A percentile compares a stretch with the other conserved stretches of the same genome.
These are phyloP conservation scores for Pseudozyma hubeiensis DNA, from an alignment of 1,284 basidiomycete species.

Conservation along the genomic window DNA sequence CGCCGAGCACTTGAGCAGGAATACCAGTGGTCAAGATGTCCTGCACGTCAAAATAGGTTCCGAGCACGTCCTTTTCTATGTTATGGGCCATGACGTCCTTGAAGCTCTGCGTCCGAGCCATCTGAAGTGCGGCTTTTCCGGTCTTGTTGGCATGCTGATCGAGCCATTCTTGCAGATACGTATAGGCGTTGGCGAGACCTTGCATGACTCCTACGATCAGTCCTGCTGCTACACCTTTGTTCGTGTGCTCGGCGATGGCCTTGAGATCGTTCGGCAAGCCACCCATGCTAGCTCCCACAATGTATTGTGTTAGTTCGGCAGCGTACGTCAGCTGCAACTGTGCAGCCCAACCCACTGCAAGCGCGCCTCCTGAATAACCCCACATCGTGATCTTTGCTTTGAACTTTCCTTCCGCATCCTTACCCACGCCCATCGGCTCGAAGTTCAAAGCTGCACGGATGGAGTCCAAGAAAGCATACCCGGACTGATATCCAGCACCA, in stretches of 20 bases:
- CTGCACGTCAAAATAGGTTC: constrained; percentile 42
- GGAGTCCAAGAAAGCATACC: constrained; percentile 57
- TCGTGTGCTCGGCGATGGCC: constrained; percentile 37
- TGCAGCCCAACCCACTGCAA: constrained; percentile 62
- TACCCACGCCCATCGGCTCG: constrained; percentile 36
- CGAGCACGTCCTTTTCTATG: constrained; percentile 32
- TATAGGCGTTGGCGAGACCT: constrained; percentile 55
- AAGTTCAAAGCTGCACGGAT: constrained; percentile 54
- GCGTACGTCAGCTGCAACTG: constrained; percentile 55
- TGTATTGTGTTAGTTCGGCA: constrained; percentile 41
- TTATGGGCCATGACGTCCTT: constrained; percentile 31
- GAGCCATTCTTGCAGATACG: constrained; percentile 53
- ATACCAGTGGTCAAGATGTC: constrained; percentile 18
- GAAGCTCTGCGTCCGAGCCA: constrained; percentile 41
- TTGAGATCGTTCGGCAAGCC: constrained; percentile 58
- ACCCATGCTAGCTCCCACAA: constrained; percentile 58
- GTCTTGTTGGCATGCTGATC: constrained; percentile 29
- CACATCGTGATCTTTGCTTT: constrained; percentile 48
- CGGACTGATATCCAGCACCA: constrained; percentile 54
- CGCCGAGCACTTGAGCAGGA: constrained; percentile 24
- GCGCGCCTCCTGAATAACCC: constrained; percentile 65
- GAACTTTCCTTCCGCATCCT: constrained; percentile 10
- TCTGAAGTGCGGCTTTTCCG: constrained; percentile 29
- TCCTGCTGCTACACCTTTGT: constrained; percentile 47
- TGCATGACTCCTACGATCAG: constrained; percentile 53